A percentile compares a stretch with the other conserved stretches of the same genome.
Conservation (phyloP, 2,329 filamentous ascomycete genomes). For the Aschersonia sp. region DNA sequence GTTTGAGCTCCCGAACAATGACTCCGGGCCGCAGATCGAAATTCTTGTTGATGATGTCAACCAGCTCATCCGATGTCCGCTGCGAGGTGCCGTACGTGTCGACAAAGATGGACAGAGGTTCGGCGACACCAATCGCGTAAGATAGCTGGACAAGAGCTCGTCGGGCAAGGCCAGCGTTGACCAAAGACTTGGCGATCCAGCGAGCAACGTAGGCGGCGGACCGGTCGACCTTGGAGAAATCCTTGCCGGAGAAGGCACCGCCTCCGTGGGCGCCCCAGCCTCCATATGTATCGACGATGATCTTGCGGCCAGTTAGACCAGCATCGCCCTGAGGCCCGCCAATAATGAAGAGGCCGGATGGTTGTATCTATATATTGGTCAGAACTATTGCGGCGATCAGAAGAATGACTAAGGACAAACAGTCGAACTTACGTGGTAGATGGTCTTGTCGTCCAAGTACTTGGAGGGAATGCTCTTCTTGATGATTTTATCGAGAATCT, state of each 20-base stretch:
- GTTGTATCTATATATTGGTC: slow-evolving; percentile 55
- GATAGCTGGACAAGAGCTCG: slow-evolving; percentile 95
- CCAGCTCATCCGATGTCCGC: slow-evolving; percentile 83
- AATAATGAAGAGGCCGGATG: slow-evolving; percentile 96
- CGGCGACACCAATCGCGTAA: slow-evolving; percentile 96
- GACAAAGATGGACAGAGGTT: slow-evolving; percentile 95
- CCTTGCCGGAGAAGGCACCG: slow-evolving; percentile 99
- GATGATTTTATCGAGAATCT: slow-evolving; percentile 96
- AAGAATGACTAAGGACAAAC: not conserved
- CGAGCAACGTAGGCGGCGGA: slow-evolving; percentile 94
- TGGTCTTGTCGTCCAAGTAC: slow-evolving; percentile 82
- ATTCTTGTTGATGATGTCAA: slow-evolving; percentile 88
- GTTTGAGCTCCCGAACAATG: slow-evolving; percentile 93
- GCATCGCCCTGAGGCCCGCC: slow-evolving; percentile 98
- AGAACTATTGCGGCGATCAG: no score
- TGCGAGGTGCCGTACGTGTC: slow-evolving; percentile 93
- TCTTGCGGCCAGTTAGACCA: slow-evolving; percentile 97
- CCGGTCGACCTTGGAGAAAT: slow-evolving; percentile 99
- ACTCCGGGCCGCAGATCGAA: slow-evolving; percentile 97
- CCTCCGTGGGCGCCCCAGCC: slow-evolving; percentile 99
- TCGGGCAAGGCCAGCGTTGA: slow-evolving; percentile 76
- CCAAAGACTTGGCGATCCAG: slow-evolving; percentile 98
- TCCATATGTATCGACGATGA: slow-evolving; percentile 99
- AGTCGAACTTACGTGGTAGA: slow-evolving; percentile 67
- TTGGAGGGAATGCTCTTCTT: slow-evolving; percentile 85